A percentile compares a stretch with the other conserved stretches of the same genome.
phyloP scores from a whole-genome alignment of 768 basidiomycete species.

The Phallus indusiatus region DNA sequence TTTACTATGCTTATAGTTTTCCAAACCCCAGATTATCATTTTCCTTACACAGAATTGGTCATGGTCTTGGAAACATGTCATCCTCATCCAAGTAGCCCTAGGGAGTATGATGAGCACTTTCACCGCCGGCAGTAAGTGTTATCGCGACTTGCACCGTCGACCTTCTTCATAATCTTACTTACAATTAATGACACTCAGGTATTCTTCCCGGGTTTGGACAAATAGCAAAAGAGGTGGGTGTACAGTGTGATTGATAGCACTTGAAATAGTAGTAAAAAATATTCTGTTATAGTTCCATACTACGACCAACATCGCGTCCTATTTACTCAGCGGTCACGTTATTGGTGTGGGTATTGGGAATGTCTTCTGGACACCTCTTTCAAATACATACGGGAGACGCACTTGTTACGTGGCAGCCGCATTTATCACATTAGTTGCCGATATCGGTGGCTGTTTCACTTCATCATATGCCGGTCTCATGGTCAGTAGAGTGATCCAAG shows the following conservation, averaged over 20 bases:
- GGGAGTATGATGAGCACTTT: not conserved
- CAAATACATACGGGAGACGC: not conserved
- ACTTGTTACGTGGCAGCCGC: not conserved
- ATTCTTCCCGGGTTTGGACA: not conserved
- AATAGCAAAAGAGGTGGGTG: not conserved
- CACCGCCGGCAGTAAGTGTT: not conserved
- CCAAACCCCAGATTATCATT: not conserved
- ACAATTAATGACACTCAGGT: not conserved
- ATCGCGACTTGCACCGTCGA: not conserved
- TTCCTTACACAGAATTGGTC: not conserved
- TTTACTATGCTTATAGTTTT: not conserved
- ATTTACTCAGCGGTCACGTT: not conserved
- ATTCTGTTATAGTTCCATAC: not conserved
- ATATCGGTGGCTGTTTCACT: not conserved
- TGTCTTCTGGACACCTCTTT: not conserved
- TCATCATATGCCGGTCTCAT: not conserved
- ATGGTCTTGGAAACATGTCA: not conserved
- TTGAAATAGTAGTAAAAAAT: not conserved
- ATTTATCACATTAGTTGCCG: not conserved
- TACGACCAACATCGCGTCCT: not conserved
- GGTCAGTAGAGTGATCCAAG: not conserved
- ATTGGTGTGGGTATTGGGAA: not conserved
- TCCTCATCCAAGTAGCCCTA: not conserved
- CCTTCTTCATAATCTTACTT: not conserved
- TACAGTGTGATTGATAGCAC: not conserved